Base-by-base conservation (phyloP, 805 yeast genomes). In the Pichia occidentalis region DNA sequence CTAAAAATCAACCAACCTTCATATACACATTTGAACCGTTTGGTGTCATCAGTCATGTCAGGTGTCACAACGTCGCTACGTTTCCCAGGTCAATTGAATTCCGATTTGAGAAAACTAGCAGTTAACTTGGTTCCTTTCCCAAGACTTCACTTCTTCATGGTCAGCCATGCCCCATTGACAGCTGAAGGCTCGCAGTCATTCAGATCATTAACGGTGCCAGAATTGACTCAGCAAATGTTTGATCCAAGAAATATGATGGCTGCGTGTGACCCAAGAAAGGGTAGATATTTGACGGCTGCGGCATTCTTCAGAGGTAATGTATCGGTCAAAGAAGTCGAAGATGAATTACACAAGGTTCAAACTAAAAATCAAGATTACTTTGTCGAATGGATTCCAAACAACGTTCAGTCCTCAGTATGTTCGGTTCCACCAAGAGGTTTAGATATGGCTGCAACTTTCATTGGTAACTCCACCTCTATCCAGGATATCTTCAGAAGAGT, bases 161-260 rank as follows among this genome's bases (percentile, higher is more conserved):
- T 85, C 42, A 95, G 95, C 45, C 86, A 84, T 61, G 95, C 96
- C 26, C 96, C 96, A 47, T 72, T 87, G 58, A 80, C 92, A 33
- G 76, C 95, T 7, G 69, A 79, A 50, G 83, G 83, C 39, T 75
- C 95, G 16, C 79, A 81, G 57, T 77, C 85, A 11, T 87, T 87
- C 70, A 77, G 90, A 64, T 76, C 87, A 24, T 71, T 84, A 54
- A 75, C 87, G 29, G 95, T 87, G 34, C 90, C 92, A 27, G 96
- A 87, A 65, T 75, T 87, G 55, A 85, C 95, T 33, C 95, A 85
- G 66, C 96, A 87, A 66, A 76, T 87, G 80, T 86, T 87, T 57
- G 95, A 86, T 60, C 73, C 95, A 39, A 81, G 77, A 61, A 87
- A 85, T 64, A 84, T 87, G 92, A 87, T 87, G 96, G 95, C 95